Evolutionary conservation across 208 protist species (phyloP).

Genomic region (Wallacemonas sp.): DNA sequence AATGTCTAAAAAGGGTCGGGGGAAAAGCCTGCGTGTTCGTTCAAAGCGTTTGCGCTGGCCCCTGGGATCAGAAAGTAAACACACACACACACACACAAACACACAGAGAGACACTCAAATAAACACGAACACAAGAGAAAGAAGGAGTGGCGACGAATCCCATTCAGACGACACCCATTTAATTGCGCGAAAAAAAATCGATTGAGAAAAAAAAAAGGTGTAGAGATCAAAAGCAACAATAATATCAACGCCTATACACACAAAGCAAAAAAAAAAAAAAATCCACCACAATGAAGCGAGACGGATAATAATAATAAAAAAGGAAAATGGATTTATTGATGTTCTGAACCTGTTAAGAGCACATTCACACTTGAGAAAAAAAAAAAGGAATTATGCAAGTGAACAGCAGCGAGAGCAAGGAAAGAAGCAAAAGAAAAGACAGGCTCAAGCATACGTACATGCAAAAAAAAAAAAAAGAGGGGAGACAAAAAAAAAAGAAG

Average conservation of each 20-base stretch:
- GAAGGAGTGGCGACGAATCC: too few relatives aligned
- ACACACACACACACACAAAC: slow-evolving; percentile 13
- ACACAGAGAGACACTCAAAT: slow-evolving; percentile 15
- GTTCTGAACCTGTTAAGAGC: slow-evolving; percentile 2
- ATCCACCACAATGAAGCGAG: too few relatives aligned
- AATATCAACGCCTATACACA: too few relatives aligned
- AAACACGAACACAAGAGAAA: slow-evolving; percentile 17
- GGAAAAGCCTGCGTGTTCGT: too few relatives aligned
- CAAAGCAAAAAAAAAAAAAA: too few relatives aligned
- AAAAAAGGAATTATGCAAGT: not conserved
- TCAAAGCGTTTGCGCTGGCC: not conserved
- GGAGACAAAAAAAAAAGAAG: not conserved
- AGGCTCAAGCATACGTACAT: not conserved
- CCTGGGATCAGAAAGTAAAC: not conserved
- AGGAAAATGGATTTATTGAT: too few relatives aligned
- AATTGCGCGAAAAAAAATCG: too few relatives aligned
- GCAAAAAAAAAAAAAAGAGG: slow-evolving; percentile 4
- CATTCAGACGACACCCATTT: too few relatives aligned
- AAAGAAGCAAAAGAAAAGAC: not conserved
- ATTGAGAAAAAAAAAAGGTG: too few relatives aligned
- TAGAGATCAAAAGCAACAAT: too few relatives aligned
- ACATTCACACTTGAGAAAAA: not conserved
- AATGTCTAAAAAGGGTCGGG: too few relatives aligned
- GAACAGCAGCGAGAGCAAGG: not conserved
- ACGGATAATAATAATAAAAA: too few relatives aligned